A percentile compares a stretch with the other conserved stretches of the same genome.
These are phyloP conservation scores for Trichoderma arundinaceum DNA, from an alignment of 2,329 filamentous ascomycete species.

Conservation along the genomic window DNA sequence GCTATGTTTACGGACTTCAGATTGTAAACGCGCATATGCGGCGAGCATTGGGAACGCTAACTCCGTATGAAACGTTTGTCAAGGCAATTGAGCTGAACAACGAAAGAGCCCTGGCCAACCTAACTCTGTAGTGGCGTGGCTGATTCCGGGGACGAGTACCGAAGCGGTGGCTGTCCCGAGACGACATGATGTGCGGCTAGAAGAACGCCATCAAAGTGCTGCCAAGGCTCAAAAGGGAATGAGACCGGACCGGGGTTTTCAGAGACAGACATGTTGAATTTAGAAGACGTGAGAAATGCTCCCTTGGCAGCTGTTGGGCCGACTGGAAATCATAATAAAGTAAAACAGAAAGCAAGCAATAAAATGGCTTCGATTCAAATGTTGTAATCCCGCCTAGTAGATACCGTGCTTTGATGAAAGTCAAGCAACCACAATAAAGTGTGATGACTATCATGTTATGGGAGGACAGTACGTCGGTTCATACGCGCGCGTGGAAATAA, in stretches of 20 bases:
- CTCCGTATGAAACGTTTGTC: conserved; percentile 82
- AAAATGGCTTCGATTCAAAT: conserved; percentile 2
- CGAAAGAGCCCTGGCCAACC: conserved; percentile 57
- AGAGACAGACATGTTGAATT: neutral
- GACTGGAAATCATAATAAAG: conserved; percentile 8
- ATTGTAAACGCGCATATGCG: conserved; percentile 89
- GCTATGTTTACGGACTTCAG: conserved; percentile 90
- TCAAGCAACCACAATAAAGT: neutral
- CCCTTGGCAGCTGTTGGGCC: neutral
- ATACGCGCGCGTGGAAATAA: neutral
- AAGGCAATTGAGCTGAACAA: conserved; percentile 66
- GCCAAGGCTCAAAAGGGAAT: neutral
- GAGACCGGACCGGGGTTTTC: neutral
- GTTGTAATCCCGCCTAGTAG: neutral
- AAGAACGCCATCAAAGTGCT: neutral
- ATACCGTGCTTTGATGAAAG: neutral
- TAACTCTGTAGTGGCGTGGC: conserved; percentile 36
- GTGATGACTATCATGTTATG: neutral
- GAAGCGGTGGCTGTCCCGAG: conserved; percentile 7
- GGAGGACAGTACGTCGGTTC: neutral
- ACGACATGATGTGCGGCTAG: conserved; percentile 8
- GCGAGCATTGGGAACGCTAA: conserved; percentile 85
- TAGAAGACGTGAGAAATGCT: neutral
- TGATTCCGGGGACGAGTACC: neutral
- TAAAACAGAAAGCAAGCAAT: conserved; percentile 29